Base-by-base conservation (phyloP, 495 filamentous ascomycete genomes). In the Durotheca rogersii region DNA sequence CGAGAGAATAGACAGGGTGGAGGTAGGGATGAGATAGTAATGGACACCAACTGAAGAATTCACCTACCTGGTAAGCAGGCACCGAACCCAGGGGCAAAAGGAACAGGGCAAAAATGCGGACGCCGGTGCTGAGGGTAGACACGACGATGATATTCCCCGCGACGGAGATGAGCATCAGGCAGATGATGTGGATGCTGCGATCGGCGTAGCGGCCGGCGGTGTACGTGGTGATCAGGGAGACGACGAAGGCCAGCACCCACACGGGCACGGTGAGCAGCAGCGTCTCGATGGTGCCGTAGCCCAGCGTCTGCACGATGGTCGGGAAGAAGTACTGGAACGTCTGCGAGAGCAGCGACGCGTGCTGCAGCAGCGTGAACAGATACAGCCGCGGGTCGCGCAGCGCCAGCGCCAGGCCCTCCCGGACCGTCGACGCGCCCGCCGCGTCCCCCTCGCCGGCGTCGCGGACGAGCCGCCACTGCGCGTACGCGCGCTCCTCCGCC, bases 321-420 rank as follows among this genome's bases (percentile, higher is more conserved):
- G 79, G 79, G 69, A 81, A 81, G 66, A 81, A 75, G 48, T 76
- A 72, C 29, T 72, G 70, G 45, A 75, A 77, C 0, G 67, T 68
- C 30, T 73, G 70, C 0, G 60, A 66, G 7, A 70, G 61, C 10
- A 76, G 38, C 35, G 68, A 71, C 29, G 66, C 56, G 47, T 76
- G 62, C 45, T 75, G 72, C 27, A 76, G 59, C 16, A 76, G 51
- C n/a, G 69, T 69, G 33, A 78, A 74, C 1, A 78, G 35, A 45
- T 72, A 78, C 10, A 76, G 58, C 10, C 67, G 65, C 23, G 66
- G 69, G 41, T 76, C 74, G n/a, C 44, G 49, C 7, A 72, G 32
- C 0, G 73, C 69, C 11, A 72, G 39, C 51, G 68, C 67, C 36
- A 67, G 56, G 0, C 72, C 72, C 19, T 69, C 57, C 58, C 64